A percentile compares a stretch with the other conserved stretches of the same genome.
These are phyloP conservation scores for Beauveria asiatica DNA, from an alignment of 2,329 filamentous ascomycete species.

Conservation along the genomic window DNA sequence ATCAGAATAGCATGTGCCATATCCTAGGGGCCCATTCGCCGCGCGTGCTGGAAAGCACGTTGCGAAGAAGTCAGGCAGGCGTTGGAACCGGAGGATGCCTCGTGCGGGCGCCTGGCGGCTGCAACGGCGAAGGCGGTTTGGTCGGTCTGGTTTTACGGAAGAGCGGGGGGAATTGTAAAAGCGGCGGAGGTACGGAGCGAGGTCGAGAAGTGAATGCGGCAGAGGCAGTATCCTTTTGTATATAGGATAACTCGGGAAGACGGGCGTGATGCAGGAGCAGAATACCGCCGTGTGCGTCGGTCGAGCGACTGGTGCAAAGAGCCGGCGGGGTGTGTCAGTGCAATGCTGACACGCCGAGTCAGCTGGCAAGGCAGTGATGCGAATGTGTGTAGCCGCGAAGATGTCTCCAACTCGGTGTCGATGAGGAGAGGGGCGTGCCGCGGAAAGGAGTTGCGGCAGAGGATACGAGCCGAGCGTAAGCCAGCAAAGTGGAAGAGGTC, in stretches of 20 bases:
- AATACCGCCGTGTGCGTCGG: conserved; percentile 1
- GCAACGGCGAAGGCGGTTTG: neutral
- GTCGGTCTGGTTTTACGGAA: neutral
- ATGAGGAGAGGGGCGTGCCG: neutral
- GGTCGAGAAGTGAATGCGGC: neutral
- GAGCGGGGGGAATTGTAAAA: neutral
- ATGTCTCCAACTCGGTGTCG: neutral
- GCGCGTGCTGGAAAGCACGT: conserved; percentile 1
- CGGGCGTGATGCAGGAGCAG: neutral
- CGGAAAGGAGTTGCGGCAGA: neutral
- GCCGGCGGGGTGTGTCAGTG: neutral
- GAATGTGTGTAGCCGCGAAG: neutral
- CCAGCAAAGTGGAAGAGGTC: neutral
- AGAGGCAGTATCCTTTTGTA: neutral
- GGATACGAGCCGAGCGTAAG: neutral
- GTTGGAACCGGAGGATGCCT: neutral
- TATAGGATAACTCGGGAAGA: neutral
- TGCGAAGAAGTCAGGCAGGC: conserved; percentile 4
- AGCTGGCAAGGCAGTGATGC: neutral
- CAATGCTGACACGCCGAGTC: neutral
- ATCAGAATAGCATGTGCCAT: conserved; percentile 54
- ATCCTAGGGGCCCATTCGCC: conserved; percentile 36
- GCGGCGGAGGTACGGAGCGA: neutral
- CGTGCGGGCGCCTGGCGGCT: neutral
- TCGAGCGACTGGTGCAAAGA: neutral